Base-by-base conservation (phyloP, 768 basidiomycete species). In the Coprinellus aureogranulatus region DNA sequence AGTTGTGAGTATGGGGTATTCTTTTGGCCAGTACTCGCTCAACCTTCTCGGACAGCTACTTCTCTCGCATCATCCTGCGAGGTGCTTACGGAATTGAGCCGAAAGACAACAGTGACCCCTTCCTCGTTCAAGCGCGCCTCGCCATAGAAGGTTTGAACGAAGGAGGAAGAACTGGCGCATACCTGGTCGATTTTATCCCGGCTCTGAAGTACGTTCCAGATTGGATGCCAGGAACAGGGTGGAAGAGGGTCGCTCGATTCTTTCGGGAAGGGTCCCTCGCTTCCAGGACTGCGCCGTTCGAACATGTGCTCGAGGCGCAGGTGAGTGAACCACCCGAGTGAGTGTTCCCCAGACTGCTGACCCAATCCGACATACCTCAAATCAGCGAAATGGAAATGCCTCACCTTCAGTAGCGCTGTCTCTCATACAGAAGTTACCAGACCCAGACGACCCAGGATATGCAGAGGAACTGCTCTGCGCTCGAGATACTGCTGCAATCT, bases 151-250 rank as follows among this genome's bases (percentile, higher is more conserved):
- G 47, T 9, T 37, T 60, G 5, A 49, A 42, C 28, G 37, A 52
- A 2, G 46, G 42, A 4, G 46, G 40, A 14, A 45, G 26, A 4
- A 44, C 53, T 6, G 63, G 63, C 30, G 54, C 60, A 0, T 67
- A 61, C 26, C 40, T 61, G 4, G 66, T 65, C 4, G 67, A 69
- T 34, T 39, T 57, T 6, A 58, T 59, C 1, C 37, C 41, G 18
- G 14, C 52, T 74, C 71, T 81, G 55, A 72, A 72, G 44, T 65
- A 79, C 55, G 66, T 82, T 40, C 81, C 81, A 1, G 64, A 72
- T n/a, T 80, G 80, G 80, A 62, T 81, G 46, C 81, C 80, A 5
- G 79, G 80, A 10, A 77, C 79, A 6, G 60, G 61, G 1, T 81
- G 80, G 71, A 77, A 81, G 62, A 68, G 66, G 31, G 71, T 70